Conservation (phyloP, 352 stramenopile species). For the Globisporangium echinulatum region DNA sequence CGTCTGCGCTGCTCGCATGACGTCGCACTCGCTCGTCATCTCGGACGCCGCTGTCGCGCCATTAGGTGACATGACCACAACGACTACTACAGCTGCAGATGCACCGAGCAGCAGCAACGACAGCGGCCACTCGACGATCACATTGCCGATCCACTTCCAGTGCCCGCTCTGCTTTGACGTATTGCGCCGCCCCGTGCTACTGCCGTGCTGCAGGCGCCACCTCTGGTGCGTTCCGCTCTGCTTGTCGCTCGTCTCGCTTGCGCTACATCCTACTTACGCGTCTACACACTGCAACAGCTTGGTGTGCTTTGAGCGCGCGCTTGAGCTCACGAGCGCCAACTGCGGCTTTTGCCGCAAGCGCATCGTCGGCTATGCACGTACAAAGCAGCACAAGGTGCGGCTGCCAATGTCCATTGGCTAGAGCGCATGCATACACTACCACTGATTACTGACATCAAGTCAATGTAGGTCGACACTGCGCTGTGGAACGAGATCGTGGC, state of each 20-base stretch:
- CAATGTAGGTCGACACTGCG: constrained; percentile 33
- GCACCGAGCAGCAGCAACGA: too few species aligned
- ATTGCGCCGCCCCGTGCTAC: constrained; percentile 48
- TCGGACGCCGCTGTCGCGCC: too few species aligned
- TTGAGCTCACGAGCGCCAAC: constrained; percentile 72
- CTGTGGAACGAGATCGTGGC: constrained; percentile 49
- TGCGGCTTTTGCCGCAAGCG: constrained; percentile 76
- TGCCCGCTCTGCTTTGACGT: constrained; percentile 78
- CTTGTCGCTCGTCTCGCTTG: neutral
- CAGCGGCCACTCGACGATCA: constrained; percentile 5
- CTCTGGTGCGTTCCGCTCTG: constrained; percentile 37
- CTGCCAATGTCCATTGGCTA: neutral
- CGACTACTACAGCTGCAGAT: too few species aligned
- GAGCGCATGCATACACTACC: neutral
- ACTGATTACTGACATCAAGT: neutral
- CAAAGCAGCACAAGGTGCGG: constrained; percentile 55
- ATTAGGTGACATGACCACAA: too few species aligned
- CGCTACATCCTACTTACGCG: neutral
- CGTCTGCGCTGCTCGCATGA: neutral
- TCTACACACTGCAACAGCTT: constrained; percentile 15
- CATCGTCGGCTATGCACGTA: constrained; percentile 67
- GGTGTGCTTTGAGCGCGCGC: constrained; percentile 63
- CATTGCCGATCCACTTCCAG: constrained; percentile 59
- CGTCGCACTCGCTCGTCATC: too few species aligned
- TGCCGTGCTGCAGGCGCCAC: constrained; percentile 67